phyloP scores from a whole-genome alignment of 371 early-diverging fungal genomes.

The Saksenaea vasiformis region DNA sequence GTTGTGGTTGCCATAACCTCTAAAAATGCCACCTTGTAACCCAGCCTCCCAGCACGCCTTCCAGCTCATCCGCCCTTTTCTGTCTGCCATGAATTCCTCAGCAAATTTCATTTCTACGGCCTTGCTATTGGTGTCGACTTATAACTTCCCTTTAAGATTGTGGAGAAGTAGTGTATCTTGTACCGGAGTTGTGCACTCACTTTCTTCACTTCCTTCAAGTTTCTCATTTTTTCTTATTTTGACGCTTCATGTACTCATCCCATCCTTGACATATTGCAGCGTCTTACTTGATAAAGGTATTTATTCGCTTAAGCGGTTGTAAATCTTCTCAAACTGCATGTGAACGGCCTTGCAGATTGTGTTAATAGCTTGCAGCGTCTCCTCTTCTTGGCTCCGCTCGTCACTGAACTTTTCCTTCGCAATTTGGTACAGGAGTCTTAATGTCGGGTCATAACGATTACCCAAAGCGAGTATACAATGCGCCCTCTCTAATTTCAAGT shows the following conservation, averaged over 20 bases:
- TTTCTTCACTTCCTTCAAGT: not conserved
- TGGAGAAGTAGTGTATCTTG: not conserved
- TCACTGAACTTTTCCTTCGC: not conserved
- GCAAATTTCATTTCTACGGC: not conserved
- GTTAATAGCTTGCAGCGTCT: not conserved
- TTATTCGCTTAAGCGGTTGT: not conserved
- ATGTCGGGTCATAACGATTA: not conserved
- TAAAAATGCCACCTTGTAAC: too few relatives aligned
- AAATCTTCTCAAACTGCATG: not conserved
- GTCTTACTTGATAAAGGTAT: not conserved
- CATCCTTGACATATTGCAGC: not conserved
- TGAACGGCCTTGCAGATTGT: not conserved
- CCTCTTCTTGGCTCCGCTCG: not conserved
- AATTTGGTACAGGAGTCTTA: not conserved
- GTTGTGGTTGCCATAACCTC: too few relatives aligned
- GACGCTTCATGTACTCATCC: not conserved
- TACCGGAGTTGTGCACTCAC: not conserved
- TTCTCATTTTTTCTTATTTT: not conserved
- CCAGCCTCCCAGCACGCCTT: too few relatives aligned
- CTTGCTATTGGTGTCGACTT: not conserved
- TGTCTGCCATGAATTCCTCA: not conserved
- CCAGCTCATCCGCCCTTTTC: not conserved
- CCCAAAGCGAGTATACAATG: not conserved
- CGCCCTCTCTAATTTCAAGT: too few relatives aligned
- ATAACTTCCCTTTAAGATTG: not conserved